These are phyloP conservation scores for Rosa lucieae DNA, from an alignment of 306 rosid species.

Conservation along the genomic window DNA sequence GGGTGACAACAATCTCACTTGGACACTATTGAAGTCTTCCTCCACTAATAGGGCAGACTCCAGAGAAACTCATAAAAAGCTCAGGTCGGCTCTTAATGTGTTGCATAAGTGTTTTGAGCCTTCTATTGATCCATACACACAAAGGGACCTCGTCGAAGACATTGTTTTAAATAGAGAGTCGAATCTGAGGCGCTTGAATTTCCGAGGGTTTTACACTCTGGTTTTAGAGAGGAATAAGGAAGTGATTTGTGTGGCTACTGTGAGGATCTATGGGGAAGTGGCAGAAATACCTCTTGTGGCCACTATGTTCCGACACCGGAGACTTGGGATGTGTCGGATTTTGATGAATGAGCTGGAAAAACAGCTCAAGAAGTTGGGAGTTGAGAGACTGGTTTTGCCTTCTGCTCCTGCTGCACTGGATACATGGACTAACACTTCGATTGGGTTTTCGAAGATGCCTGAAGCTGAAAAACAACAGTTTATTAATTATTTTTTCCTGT, in stretches of 20 bases:
- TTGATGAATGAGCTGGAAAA: slow-evolving; percentile 60
- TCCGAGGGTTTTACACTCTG: slow-evolving; percentile 53
- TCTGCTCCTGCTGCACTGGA: slow-evolving; percentile 20
- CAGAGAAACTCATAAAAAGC: slow-evolving; percentile 30
- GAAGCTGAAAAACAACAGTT: slow-evolving; percentile 27
- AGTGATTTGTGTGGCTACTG: slow-evolving; percentile 40
- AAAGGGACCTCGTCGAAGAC: slow-evolving; percentile 40
- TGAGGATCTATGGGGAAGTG: slow-evolving; percentile 51
- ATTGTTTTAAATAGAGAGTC: slow-evolving; percentile 46
- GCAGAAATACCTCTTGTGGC: slow-evolving; percentile 70
- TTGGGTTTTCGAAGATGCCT: slow-evolving; percentile 48
- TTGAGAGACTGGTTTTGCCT: slow-evolving; percentile 52
- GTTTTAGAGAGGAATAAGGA: slow-evolving; percentile 42
- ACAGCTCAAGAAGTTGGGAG: slow-evolving; percentile 40
- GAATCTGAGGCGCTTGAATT: slow-evolving; percentile 37
- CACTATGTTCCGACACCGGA: slow-evolving; percentile 30
- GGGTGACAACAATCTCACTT: slow-evolving; percentile 36
- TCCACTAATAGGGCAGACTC: not conserved
- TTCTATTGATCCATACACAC: slow-evolving; percentile 13
- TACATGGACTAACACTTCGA: slow-evolving; percentile 49
- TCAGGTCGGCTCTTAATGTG: slow-evolving; percentile 38
- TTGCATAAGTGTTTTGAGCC: slow-evolving; percentile 58
- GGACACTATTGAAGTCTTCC: slow-evolving; percentile 48
- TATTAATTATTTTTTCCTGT: slow-evolving; percentile 29
- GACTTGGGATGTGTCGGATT: slow-evolving; percentile 45